Evolutionary conservation across 257 asterid species (phyloP), one percentile per base, ranked within the genome.

Genomic region (Thymus mandschuricus): DNA sequence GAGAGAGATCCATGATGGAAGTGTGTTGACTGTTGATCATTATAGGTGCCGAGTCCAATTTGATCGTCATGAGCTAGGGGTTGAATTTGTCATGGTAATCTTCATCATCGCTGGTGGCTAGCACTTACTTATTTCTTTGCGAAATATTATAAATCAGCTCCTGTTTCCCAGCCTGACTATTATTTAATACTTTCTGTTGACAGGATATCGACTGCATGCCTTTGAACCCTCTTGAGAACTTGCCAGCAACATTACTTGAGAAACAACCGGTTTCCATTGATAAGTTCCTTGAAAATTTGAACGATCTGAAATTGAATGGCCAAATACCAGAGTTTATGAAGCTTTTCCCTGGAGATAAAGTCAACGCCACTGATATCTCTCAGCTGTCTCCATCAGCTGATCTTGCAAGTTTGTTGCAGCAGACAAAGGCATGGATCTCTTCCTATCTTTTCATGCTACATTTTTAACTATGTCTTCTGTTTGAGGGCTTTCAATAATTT

Each of bases 121-220:
- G 48, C 10, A 2, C 49, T 66, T 44, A 28, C 64, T 48, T 27
- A 44, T 75, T 60, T 66, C 76, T 44, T 10, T 44, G 49, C 49
- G 2, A 38, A 44, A 44, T 0, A 44, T 5, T 2, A 44, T 44
- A 10, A 10, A 44, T 44, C 41, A 38, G 41, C 41, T 38, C 8
- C 41, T 38, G 58, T 60, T 69, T 50, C 69, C 35, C n/a, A 8
- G 9, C 50, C 30, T 13, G 55, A 28, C 52, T 61, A 46, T 80
- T 40, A 52, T 80, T 34, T 29, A 76, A 48, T 75, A 60, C 48
- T 76, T 65, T 66, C 10, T 72, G 71, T 50, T 82, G 63, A 59
- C 95, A 94, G 97, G 99, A 94, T 78, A 83, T 88, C 60, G 97
- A 95, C 71, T 95, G 99, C 86, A 92, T 89, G 97, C 97, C 98